Percentiles rank a stretch among this genome's conserved stretches.
These are phyloP conservation scores for Elongisporangium prolatum DNA, from an alignment of 352 stramenopile genomes.

Conservation along the genomic window DNA sequence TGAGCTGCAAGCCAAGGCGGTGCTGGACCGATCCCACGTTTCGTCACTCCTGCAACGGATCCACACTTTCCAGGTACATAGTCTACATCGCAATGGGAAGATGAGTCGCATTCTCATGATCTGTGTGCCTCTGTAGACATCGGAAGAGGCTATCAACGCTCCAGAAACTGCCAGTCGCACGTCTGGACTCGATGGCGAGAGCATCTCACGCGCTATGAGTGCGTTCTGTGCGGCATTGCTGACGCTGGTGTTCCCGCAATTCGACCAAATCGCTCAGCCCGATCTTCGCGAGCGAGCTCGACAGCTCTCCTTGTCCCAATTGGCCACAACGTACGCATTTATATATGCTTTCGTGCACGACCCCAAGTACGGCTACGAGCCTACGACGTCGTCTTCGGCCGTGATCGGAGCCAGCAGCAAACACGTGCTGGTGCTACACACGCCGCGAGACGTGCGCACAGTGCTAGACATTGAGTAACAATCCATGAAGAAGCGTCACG, in stretches of 20 bases:
- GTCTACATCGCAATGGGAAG: neutral
- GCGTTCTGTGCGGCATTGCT: conserved; percentile 43
- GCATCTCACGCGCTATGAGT: conserved; percentile 47
- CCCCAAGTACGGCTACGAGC: conserved; percentile 31
- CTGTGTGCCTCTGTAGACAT: neutral
- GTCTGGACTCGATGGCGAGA: conserved; percentile 35
- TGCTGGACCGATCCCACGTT: conserved; percentile 44
- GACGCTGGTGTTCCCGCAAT: conserved; percentile 42
- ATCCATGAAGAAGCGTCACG: conserved; percentile 5
- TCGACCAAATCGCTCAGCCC: conserved; percentile 51
- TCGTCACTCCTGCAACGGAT: conserved; percentile 34
- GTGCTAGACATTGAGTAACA: conserved; percentile 57
- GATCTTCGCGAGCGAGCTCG: conserved; percentile 38
- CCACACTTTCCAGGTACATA: conserved; percentile 20
- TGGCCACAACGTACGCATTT: conserved; percentile 43
- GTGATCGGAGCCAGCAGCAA: conserved; percentile 10
- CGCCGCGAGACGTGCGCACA: conserved; percentile 53
- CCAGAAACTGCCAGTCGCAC: neutral
- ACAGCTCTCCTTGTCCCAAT: conserved; percentile 21
- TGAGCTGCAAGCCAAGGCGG: conserved; percentile 31
- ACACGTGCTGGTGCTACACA: conserved; percentile 42
- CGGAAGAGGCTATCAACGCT: neutral
- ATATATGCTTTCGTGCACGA: conserved; percentile 62
- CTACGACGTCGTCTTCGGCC: conserved; percentile 13
- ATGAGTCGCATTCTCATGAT: neutral